Base-by-base conservation (phyloP, 2,329 filamentous ascomycete genomes). In the Neonectria sp. region DNA sequence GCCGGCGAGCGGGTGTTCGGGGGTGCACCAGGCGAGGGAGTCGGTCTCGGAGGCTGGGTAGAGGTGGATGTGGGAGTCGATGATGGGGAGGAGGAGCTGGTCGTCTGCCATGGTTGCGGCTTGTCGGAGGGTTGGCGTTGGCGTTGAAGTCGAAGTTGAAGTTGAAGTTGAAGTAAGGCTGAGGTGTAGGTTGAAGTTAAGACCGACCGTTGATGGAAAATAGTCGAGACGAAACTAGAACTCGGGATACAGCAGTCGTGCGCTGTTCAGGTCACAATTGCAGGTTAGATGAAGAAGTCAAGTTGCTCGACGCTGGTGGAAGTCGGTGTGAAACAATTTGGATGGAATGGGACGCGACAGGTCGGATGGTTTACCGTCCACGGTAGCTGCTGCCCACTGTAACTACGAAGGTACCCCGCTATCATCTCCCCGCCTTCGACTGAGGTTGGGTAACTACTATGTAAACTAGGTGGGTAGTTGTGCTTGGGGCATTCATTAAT, bases 61-160 rank as follows among this genome's bases (percentile, higher is more conserved):
- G 76, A 98, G 90, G 83, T 98, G 95, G 81, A 98, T 92, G 85
- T 98, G 95, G 45, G 94, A 92, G 84, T 98, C 95, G 80, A 98
- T 90, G 77, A 97, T 91, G 75, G 86, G 89, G 79, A 86, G 82
- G 74, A 82, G 65, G 73, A 82, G 76, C 72, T 80, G 77, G 25
- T 79, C 71, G 65, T 84, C 77, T 64, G 82, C 74, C 80, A 81
- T 82, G 69, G 63, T 77, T 62, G 65, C 63, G 61, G 49, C 35
- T n/a, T 45, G 45, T 51, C 40, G 49, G 43, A 33, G 27, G 31
- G 40, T 60, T 24, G 48, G 27, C 24, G 27, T 51, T 31, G 53
- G 9, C 24, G 25, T 55, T 15, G n/a, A 52, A 17, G 29, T 7
- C 6, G 21, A 21, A 21, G 21, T 21, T 21, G 21, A 21, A 21